These are phyloP conservation scores for Ceratocystis variospora DNA, from an alignment of 2,329 filamentous ascomycete species.

Conservation along the genomic window DNA sequence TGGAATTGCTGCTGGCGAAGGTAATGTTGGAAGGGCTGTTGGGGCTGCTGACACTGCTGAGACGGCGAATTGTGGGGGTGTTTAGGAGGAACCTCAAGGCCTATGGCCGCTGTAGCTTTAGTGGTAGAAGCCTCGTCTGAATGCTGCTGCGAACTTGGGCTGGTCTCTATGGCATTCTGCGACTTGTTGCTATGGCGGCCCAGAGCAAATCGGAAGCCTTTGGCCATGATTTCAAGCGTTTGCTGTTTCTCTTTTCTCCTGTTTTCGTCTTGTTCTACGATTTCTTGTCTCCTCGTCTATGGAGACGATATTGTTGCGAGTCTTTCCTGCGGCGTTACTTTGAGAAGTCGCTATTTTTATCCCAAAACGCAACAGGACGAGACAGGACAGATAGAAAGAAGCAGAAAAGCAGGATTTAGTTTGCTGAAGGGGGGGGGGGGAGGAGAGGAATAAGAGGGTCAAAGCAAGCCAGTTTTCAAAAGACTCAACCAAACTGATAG, in stretches of 20 bases:
- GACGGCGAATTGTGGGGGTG: not conserved
- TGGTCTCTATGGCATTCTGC: constrained; percentile 12
- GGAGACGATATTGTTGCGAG: not conserved
- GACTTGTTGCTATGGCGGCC: constrained; percentile 15
- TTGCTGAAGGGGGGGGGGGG: not conserved
- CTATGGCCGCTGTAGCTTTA: constrained; percentile 21
- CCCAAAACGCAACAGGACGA: constrained; percentile 1
- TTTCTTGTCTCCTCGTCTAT: not conserved
- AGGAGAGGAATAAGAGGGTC: not conserved
- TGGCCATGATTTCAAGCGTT: constrained; percentile 5
- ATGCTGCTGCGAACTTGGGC: not conserved
- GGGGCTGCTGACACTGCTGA: constrained; percentile 22
- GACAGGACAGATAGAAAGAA: not conserved
- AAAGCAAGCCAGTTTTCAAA: not conserved
- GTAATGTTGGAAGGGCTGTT: constrained; percentile 24
- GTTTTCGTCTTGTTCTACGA: not conserved
- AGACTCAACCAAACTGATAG: not conserved
- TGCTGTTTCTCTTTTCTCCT: not conserved
- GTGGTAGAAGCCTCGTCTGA: not conserved
- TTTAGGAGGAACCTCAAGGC: not conserved
- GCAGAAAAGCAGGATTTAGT: not conserved
- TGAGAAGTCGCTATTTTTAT: not conserved
- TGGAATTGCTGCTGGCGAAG: constrained; percentile 5
- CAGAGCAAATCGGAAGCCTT: constrained; percentile 10
- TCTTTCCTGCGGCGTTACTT: not conserved